Base-by-base conservation (phyloP, 2,329 filamentous ascomycete species). In the Rhytidhysteron rufulum region DNA sequence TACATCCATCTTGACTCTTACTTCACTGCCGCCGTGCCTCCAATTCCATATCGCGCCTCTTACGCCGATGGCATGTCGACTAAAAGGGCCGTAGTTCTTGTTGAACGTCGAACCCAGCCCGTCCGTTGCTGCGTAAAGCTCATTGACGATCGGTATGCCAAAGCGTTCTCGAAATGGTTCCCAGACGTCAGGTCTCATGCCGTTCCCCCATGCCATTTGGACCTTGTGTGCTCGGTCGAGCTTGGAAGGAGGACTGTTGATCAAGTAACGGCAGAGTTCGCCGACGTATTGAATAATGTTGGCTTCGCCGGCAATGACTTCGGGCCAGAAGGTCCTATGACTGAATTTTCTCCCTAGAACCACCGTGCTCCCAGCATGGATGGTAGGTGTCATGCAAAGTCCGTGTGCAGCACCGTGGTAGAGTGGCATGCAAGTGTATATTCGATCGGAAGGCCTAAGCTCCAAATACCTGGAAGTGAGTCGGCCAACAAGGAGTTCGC, bases 171-270 rank as follows among this genome's bases (percentile, higher is more conserved):
- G 55, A 41, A 69, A 69, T 0, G 50, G 53, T 39, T 65, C 62
- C 63, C 66, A 69, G 0, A 69, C 63, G 43, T 69, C 66, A 10
- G 63, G 62, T 10, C 66, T 45, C 60, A 69, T 65, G n/a, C 66
- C 66, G 36, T 69, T 69, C 10, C 65, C 65, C 59, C 58, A 67
- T 4, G 61, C 63, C 42, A 62, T 43, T 16, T 56, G 34, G 2
- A 63, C 61, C 15, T 55, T 60, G 40, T 67, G 58, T 10, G 48
- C 49, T 9, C 51, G 48, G 39, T 66, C 63, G 27, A 51, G 54
- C 9, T 51, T 45, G 32, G 58, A 61, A n/a, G 47, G 40, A 2
- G 63, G 59, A 1, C 54, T 55, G 22, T 63, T 65, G 6, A 65
- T 37, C 6, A 67, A 41, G 39, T 67, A 67, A 15, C 62, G 50